Percentiles rank a stretch among this genome's conserved stretches.
phyloP scores from a whole-genome alignment of 352 stramenopile species.

The Phytopythium vexans region DNA sequence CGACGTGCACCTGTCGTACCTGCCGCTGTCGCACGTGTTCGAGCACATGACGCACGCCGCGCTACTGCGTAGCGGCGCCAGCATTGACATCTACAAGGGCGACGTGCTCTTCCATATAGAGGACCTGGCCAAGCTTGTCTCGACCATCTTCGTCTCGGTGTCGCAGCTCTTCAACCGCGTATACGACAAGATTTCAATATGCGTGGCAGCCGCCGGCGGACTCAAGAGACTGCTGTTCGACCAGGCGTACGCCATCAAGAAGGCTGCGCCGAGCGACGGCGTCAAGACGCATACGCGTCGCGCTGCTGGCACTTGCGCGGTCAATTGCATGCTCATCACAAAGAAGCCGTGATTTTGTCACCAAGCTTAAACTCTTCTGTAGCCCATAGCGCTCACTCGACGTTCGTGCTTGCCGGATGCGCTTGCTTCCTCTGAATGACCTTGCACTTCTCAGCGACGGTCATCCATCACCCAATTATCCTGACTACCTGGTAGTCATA shows the following conservation, averaged over 20 bases:
- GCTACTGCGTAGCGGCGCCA: too few species aligned
- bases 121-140: slow-evolving; percentile 88
- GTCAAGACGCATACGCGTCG: slow-evolving; percentile 26
- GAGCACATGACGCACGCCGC: slow-evolving; percentile 38
- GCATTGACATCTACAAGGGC: slow-evolving; percentile 53
- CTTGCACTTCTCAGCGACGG: too few species aligned
- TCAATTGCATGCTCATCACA: too few species aligned
- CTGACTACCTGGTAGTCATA: too few species aligned
- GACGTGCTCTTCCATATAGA: slow-evolving; percentile 90
- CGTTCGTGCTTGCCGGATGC: too few species aligned
- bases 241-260: slow-evolving; percentile 35
- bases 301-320: too few species aligned
- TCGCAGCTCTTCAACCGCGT: slow-evolving; percentile 95
- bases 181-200: slow-evolving; percentile 90
- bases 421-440: too few species aligned
- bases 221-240: slow-evolving; percentile 48
- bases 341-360: too few species aligned
- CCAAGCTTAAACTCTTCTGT: too few species aligned
- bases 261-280: slow-evolving; percentile 23
- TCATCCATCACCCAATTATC: too few species aligned
- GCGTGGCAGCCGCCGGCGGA: slow-evolving; percentile 30
- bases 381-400: too few species aligned
- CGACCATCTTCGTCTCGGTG: slow-evolving; percentile 90
- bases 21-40: slow-evolving; percentile 96
- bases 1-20: slow-evolving; percentile 93